Conservation (phyloP, 2,329 filamentous ascomycete species). For the Triangularia setosa region DNA sequence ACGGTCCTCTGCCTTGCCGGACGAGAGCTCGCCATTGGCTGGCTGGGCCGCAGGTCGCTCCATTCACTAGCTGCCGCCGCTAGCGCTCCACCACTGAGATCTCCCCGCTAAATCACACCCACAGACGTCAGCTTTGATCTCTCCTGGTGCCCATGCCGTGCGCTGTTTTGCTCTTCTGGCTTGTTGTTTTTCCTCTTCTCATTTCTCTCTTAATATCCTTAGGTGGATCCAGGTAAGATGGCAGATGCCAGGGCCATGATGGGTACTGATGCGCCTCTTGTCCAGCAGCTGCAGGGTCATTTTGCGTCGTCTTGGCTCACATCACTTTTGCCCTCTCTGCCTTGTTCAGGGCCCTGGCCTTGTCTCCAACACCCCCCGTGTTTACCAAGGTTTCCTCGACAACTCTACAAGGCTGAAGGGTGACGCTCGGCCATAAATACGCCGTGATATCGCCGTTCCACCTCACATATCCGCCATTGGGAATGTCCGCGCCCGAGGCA, state of each 20-base stretch:
- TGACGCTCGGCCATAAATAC: background rate
- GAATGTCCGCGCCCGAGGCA: background rate
- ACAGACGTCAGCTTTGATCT: background rate
- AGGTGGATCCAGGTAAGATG: background rate
- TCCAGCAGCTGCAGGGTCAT: background rate
- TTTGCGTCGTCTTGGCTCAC: background rate
- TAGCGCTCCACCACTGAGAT: slow-evolving; percentile 5
- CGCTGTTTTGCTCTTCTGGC: background rate
- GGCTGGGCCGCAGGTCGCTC: background rate
- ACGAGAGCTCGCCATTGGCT: slow-evolving; percentile 10
- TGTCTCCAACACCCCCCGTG: background rate
- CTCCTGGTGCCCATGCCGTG: background rate
- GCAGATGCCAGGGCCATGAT: background rate
- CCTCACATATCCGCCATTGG: slow-evolving; percentile 2
- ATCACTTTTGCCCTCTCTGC: background rate
- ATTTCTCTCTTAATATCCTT: background rate
- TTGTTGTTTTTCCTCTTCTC: no score
- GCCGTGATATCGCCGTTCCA: slow-evolving; percentile 2
- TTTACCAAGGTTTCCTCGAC: background rate
- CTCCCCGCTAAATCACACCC: background rate
- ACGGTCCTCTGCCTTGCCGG: background rate
- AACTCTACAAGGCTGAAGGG: background rate
- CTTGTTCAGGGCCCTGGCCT: background rate
- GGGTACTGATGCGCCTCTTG: background rate
- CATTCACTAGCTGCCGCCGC: slow-evolving; percentile 6